phyloP scores from a whole-genome alignment of 1,284 basidiomycete species.

The Butyriboletus appendiculatus region DNA sequence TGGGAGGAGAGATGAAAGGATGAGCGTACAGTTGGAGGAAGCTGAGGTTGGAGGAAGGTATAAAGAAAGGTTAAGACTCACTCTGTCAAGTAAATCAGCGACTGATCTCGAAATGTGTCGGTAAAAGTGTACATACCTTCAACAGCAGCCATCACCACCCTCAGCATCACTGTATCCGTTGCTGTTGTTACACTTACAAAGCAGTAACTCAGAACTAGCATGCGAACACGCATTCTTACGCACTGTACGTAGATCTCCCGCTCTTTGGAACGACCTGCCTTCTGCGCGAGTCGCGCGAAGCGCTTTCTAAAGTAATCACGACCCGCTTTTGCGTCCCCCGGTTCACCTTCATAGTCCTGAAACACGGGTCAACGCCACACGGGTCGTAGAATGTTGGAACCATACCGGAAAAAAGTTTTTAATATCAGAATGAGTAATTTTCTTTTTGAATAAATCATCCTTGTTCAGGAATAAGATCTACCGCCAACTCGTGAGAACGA shows the following conservation, averaged over 20 bases:
- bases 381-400: constrained; percentile 8
- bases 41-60: constrained; percentile 10
- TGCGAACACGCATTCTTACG: constrained; percentile 35
- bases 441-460: constrained; percentile 86
- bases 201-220: not conserved
- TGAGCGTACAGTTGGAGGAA: constrained; percentile 38
- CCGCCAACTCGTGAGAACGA: constrained; percentile 8
- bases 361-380: constrained; percentile 1
- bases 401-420: constrained; percentile 82
- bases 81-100: constrained; percentile 49
- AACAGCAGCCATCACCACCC: constrained; percentile 93
- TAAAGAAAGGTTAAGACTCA: constrained; percentile 54
- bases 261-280: constrained; percentile 81
- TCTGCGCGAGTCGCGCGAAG: constrained; percentile 82
- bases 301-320: constrained; percentile 90
- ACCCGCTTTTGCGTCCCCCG: constrained; percentile 70
- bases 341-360: constrained; percentile 77
- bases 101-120: constrained; percentile 6
- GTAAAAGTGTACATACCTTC: constrained; percentile 62
- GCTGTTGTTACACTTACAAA: constrained; percentile 81
- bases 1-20: constrained; percentile 26
- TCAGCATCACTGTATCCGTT: constrained; percentile 88
- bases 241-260: constrained; percentile 90
- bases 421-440: constrained; percentile 82
- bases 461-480: constrained; percentile 93